These are phyloP conservation scores for Balansia obtecta DNA, from an alignment of 2,329 filamentous ascomycete species.

Conservation along the genomic window DNA sequence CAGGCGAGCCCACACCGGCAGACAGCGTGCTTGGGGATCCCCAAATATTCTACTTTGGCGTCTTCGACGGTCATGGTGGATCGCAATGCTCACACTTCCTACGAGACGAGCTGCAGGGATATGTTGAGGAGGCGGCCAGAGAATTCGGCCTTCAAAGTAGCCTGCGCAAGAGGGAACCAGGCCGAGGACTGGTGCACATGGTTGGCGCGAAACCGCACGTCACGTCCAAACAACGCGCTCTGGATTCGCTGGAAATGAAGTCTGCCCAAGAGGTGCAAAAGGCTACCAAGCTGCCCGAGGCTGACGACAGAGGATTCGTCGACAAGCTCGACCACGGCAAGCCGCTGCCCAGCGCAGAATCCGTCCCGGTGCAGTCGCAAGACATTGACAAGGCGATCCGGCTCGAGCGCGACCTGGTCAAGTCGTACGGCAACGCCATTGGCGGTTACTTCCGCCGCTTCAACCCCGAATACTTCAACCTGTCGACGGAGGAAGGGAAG, in stretches of 20 bases:
- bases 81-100: constrained; percentile 79
- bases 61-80: constrained; percentile 94
- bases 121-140: constrained; percentile 70
- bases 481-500: constrained; percentile 20
- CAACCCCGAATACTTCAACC: constrained; percentile 61
- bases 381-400: constrained; percentile 50
- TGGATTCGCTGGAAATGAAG: constrained; percentile 33
- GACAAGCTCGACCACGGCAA: constrained; percentile 24
- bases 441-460: constrained; percentile 94
- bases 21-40: constrained; percentile 77
- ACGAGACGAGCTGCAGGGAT: constrained; percentile 71
- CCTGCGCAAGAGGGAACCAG: constrained; percentile 36
- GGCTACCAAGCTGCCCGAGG: constrained; percentile 22
- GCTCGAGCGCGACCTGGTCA: constrained; percentile 59
- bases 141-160: constrained; percentile 71
- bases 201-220: constrained; percentile 8
- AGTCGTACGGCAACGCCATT: constrained; percentile 69
- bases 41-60: constrained; percentile 93
- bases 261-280: constrained; percentile 31
- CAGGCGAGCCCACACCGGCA: constrained; percentile 53
- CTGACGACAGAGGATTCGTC: constrained; percentile 18
- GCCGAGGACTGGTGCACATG: constrained; percentile 7
- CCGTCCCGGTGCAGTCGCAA: constrained; percentile 37
- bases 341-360: constrained; percentile 24
- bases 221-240: constrained; percentile 15